A percentile compares a stretch with the other conserved stretches of the same genome.
These are phyloP conservation scores for Sphaerulina vaccinii DNA, from an alignment of 2,329 filamentous ascomycete species.

Conservation along the genomic window DNA sequence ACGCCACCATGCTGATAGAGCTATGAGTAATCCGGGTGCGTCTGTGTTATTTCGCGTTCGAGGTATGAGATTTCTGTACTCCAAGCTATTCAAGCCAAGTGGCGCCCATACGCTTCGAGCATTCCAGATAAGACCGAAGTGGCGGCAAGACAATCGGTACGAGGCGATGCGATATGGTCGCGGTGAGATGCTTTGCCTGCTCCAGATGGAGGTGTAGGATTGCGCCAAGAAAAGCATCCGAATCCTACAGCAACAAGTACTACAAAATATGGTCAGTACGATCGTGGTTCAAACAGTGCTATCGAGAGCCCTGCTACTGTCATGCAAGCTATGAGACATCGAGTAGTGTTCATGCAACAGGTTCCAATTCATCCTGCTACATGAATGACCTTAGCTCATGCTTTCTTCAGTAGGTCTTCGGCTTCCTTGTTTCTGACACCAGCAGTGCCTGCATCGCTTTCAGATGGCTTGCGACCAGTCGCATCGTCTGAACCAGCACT, in stretches of 20 bases:
- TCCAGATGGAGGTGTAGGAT: not conserved
- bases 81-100: not conserved
- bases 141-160: no score
- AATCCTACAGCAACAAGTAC: no score
- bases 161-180: no score
- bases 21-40: not conserved
- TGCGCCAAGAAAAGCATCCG: not conserved
- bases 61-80: not conserved
- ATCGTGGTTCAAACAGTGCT: no score
- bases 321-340: no score
- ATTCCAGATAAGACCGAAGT: no score
- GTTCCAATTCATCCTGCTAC: not conserved
- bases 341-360: no score
- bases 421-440: conserved; percentile 47
- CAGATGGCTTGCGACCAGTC: conserved; percentile 27
- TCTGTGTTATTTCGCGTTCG: not conserved
- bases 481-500: conserved; percentile 50
- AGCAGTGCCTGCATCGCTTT: conserved; percentile 43
- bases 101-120: no score
- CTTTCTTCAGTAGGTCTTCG: conserved; percentile 44
- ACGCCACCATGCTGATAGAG: not conserved
- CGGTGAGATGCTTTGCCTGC: no score
- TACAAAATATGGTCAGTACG: no score
- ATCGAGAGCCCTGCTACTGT: no score
- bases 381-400: not conserved